Evolutionary conservation across 306 rosid genomes (phyloP), one percentile per base, ranked within the genome.

Genomic region (Malus orientalis): DNA sequence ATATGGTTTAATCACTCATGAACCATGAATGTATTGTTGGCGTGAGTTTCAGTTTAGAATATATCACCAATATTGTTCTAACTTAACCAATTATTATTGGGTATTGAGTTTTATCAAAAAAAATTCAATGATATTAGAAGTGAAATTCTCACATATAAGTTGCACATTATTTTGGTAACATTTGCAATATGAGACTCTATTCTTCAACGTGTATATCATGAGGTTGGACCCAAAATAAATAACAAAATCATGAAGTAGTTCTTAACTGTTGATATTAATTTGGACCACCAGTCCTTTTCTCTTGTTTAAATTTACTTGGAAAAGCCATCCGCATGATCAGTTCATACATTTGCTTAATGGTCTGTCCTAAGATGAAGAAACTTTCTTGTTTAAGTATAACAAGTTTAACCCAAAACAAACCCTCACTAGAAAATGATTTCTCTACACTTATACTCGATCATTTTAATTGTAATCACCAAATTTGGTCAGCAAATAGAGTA

Each of bases 401-500:
- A 73, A 73, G 76, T 73, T 73, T 40, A 36, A 1, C 68, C 67
- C 20, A 51, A 51, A 51, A 6, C 55, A 5, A 57, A n/a, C 27
- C 51, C 64, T 53, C 45, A 4, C 51, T n/a, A 53, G 18, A 70
- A 30, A 55, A 18, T n/a, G 54, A 40, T 15, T 22, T 22, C 66
- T 25, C n/a, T 14, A 30, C 12, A 63, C 42, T 30, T 2, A 30
- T 29, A 55, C 61, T 16, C 38, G 1, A 60, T 2, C 7, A 7
- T 30, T 15, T 63, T 29, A 16, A 5, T 27, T 57, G 27, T 54
- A 32, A 22, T 30, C 84, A 73, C 70, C 81, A 61, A 84, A 72
- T 76, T 77, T 18, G 89, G 85, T 78, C 88, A 88, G 79, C 85
- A 70, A 88, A 82, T 81, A 8, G 44, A 67, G 29, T 57, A 27